phyloP scores from a whole-genome alignment of 2,329 filamentous ascomycete species.

The Colletotrichum eleusines region DNA sequence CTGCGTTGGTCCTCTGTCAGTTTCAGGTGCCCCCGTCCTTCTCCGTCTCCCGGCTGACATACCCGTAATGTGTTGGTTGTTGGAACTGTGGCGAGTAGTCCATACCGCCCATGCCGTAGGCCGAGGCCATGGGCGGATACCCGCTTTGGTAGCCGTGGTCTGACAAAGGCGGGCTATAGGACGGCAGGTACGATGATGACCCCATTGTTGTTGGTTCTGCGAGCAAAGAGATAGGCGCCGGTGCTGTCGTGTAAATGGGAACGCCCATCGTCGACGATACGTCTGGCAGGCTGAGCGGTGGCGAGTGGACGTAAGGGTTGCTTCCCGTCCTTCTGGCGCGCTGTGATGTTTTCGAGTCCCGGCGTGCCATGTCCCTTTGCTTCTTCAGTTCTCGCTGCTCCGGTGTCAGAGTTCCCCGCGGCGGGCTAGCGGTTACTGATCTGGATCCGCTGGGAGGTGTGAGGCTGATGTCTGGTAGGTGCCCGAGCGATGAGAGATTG shows the following conservation, averaged over 20 bases:
- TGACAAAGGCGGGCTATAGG: constrained; percentile 63
- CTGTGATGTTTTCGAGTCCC: constrained; percentile 66
- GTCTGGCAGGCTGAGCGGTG: constrained; percentile 57
- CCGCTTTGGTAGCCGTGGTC: constrained; percentile 53
- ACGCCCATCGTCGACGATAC: constrained; percentile 57
- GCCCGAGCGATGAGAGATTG: constrained; percentile 60
- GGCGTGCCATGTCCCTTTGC: constrained; percentile 69
- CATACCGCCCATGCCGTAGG: constrained; percentile 58
- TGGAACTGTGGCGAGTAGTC: constrained; percentile 56
- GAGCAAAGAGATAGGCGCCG: constrained; percentile 64
- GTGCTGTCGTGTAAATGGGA: constrained; percentile 64
- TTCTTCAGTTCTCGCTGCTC: constrained; percentile 73
- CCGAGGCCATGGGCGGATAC: constrained; percentile 51
- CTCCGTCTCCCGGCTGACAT: constrained; percentile 42
- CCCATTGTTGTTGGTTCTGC: constrained; percentile 61
- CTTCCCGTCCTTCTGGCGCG: constrained; percentile 66
- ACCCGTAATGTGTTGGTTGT: constrained; percentile 56
- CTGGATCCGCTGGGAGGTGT: constrained; percentile 63
- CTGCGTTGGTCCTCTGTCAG: constrained; percentile 44
- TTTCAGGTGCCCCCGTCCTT: neutral
- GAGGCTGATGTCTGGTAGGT: constrained; percentile 62
- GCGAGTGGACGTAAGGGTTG: constrained; percentile 56
- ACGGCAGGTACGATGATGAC: constrained; percentile 59
- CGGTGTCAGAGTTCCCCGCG: constrained; percentile 64
- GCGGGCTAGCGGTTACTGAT: constrained; percentile 70